A percentile compares a stretch with the other conserved stretches of the same genome.
phyloP scores from a whole-genome alignment of 2,329 filamentous ascomycete species.

The Aureobasidium sp. region DNA sequence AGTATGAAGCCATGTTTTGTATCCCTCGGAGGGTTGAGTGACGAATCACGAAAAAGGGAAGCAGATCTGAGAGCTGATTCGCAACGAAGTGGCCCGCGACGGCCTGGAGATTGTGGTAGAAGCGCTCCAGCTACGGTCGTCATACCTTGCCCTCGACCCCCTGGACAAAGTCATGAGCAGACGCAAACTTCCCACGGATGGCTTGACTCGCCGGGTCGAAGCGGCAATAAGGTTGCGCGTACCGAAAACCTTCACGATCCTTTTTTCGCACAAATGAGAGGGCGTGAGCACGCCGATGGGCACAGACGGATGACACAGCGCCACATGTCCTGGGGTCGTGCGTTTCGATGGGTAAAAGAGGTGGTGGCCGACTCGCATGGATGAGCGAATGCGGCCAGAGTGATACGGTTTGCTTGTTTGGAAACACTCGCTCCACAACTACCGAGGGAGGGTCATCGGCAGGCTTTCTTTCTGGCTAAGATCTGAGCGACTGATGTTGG shows the following conservation, averaged over 20 bases:
- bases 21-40: background rate
- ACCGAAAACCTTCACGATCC: slow-evolving; percentile 9
- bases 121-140: background rate
- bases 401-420: background rate
- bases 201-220: slow-evolving; percentile 2
- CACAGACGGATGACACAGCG: slow-evolving; percentile 7
- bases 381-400: background rate
- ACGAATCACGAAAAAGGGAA: background rate
- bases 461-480: slow-evolving; percentile 1
- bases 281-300: background rate
- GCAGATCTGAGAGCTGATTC: background rate
- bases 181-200: background rate
- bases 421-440: slow-evolving; percentile 5
- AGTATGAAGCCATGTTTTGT: background rate
- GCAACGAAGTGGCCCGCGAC: background rate
- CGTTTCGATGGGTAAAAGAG: background rate
- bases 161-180: background rate
- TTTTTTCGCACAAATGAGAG: slow-evolving; percentile 4
- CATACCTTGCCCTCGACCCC: slow-evolving; percentile 1
- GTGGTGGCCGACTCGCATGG: background rate
- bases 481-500: slow-evolving; percentile 1
- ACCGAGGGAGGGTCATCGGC: slow-evolving; percentile 1
- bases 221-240: slow-evolving; percentile 9
- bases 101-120: background rate
- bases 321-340: slow-evolving; percentile 3